Evolutionary conservation across 2,329 filamentous ascomycete species (phyloP), one percentile per base, ranked within the genome.

Genomic region (Xylaria sp.): DNA sequence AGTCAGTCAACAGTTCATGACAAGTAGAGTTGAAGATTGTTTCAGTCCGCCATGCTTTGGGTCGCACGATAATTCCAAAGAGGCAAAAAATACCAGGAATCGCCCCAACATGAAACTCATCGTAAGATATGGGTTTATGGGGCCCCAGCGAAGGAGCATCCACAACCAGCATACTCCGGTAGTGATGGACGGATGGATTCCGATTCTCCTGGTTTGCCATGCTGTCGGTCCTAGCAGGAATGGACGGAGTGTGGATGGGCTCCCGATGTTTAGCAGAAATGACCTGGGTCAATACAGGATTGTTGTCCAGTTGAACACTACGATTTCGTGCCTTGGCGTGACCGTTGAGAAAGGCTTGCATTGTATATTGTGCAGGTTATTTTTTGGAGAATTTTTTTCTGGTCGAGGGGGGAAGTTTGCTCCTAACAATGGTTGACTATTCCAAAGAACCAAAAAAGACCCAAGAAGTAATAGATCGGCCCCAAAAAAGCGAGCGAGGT

Each of bases 101-200:
- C 54, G 65, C 64, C 55, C 76, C 74, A 54, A 79, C 71, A 66
- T 82, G 83, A 54, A 87, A 80, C 76, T 86, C 84, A 27, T 84
- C 82, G 72, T 83, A 85, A 11, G 80, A 80, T 70, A 85, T 79
- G 39, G 82, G 81, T 60, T 80, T 80, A 69, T 81, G 77, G 4
- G 82, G 79, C 7, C 78, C 80, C 27, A 87, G 78, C 12, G 85
- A 84, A 1, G 83, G 81, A 32, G 82, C 81, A 53, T 85, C 85
- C 19, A 88, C 79, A 54, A 85, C 82, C 21, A 88, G 79, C 86
- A 88, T 85, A 76, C 85, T 88, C 67, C 83, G 82, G 71, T 83
- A 86, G 51, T 80, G 79, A 47, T 75, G 76, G 64, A 78, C 73
- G 30, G 74, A 67, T 51, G 75, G 74, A 77, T 71, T 71, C 76